phyloP scores from a whole-genome alignment of 345 rosid species.

The Camelina hispida region DNA sequence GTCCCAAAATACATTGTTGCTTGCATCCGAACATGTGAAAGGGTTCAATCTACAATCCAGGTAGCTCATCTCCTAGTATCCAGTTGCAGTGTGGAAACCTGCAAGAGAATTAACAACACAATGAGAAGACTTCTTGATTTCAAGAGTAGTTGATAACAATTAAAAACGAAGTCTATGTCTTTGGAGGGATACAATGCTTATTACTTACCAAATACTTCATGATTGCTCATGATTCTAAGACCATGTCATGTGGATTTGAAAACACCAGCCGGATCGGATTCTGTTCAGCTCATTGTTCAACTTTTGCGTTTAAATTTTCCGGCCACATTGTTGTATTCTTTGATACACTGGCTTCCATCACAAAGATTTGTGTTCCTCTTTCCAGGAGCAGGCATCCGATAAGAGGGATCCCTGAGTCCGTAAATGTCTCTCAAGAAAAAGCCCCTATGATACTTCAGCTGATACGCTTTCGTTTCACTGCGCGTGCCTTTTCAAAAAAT shows the following conservation, averaged over 20 bases:
- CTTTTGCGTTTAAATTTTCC: constrained; percentile 49
- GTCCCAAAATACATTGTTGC: constrained; percentile 54
- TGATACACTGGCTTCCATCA: constrained; percentile 44
- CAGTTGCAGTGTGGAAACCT: constrained; percentile 59
- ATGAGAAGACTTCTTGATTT: constrained; percentile 6
- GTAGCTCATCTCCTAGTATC: constrained; percentile 58
- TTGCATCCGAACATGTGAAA: constrained; percentile 54
- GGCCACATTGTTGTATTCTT: constrained; percentile 58
- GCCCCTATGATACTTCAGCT: constrained; percentile 33
- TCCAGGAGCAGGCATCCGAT: constrained; percentile 73
- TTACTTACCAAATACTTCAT: constrained; percentile 56
- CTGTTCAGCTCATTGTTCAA: constrained; percentile 53
- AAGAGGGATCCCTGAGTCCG: constrained; percentile 58
- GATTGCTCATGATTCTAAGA: constrained; percentile 53
- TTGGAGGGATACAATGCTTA: neutral
- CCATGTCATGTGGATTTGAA: constrained; percentile 44
- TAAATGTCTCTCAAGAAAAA: constrained; percentile 54
- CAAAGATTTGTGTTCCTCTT: constrained; percentile 49
- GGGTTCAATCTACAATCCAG: constrained; percentile 46
- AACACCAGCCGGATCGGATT: constrained; percentile 42
- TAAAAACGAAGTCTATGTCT: neutral
- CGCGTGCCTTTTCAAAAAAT: neutral
- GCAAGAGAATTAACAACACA: constrained; percentile 21
- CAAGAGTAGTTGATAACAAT: neutral
- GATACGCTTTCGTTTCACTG: neutral